phyloP scores from a whole-genome alignment of 2,329 filamentous ascomycete genomes.

The Pseudopithomyces maydicus region DNA sequence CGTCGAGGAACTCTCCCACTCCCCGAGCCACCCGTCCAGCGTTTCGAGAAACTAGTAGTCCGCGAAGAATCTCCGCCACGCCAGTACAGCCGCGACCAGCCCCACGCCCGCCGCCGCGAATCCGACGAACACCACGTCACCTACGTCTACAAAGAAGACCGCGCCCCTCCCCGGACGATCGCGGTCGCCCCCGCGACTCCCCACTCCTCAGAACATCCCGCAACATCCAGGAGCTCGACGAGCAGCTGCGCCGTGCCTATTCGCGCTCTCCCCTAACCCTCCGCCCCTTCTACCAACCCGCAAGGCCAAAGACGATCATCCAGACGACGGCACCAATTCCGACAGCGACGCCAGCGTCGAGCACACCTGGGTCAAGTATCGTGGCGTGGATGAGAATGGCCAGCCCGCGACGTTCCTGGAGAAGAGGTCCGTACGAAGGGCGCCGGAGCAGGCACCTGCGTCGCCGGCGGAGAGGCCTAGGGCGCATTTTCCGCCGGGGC shows the following conservation, averaged over 20 bases:
- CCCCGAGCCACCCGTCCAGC: slow-evolving; percentile 17
- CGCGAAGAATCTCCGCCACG: slow-evolving; percentile 17
- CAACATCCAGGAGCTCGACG: slow-evolving; percentile 15
- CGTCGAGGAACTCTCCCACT: slow-evolving; percentile 14
- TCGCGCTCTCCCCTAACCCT: slow-evolving; percentile 15
- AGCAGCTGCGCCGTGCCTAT: slow-evolving; percentile 6
- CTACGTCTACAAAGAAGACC: slow-evolving; percentile 12
- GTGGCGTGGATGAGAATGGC: slow-evolving; percentile 35
- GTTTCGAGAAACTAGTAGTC: slow-evolving; percentile 25
- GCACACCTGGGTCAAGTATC: slow-evolving; percentile 21
- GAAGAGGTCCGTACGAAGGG: slow-evolving; percentile 17
- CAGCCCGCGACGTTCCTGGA: slow-evolving; percentile 32
- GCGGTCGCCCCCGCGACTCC: slow-evolving; percentile 1
- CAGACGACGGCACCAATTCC: slow-evolving; percentile 32
- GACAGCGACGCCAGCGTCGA: slow-evolving; percentile 26
- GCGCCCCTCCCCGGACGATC: slow-evolving; percentile 4
- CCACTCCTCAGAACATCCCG: slow-evolving; percentile 8
- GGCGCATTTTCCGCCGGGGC: neutral
- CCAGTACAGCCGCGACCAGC: neutral
- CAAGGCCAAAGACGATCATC: slow-evolving; percentile 21
- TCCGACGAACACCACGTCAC: slow-evolving; percentile 21
- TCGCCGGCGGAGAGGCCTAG: neutral
- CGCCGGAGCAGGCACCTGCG: neutral
- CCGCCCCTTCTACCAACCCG: too few relatives aligned
- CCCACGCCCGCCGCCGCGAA: neutral